Percentiles rank a stretch among this genome's conserved stretches.
Conservation (phyloP, 208 protist genomes). For the Crithidia acanthocephali region DNA sequence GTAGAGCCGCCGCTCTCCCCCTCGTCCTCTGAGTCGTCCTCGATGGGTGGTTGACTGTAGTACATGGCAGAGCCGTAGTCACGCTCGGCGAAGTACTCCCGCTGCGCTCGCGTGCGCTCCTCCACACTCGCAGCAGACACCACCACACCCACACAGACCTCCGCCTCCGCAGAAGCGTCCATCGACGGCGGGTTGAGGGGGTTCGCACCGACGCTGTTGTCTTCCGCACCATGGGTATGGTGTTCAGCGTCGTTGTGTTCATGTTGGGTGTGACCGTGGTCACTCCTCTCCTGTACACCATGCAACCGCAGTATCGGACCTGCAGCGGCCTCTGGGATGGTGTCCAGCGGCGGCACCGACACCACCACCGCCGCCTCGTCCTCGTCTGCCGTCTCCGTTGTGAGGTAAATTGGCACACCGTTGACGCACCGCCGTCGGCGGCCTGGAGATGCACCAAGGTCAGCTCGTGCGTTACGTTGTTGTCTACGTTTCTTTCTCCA, state of each 20-base stretch:
- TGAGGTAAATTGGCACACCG: background rate
- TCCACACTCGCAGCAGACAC: background rate
- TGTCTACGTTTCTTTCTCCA: no score
- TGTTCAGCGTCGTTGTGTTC: no score
- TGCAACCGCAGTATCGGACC: background rate
- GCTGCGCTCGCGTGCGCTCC: background rate
- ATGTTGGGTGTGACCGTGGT: no score
- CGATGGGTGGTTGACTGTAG: conserved; percentile 4
- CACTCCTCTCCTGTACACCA: no score
- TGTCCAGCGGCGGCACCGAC: background rate
- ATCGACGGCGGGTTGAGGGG: background rate
- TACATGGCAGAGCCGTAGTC: conserved; percentile 22
- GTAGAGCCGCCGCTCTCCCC: background rate
- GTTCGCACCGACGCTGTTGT: background rate
- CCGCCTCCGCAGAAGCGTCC: background rate
- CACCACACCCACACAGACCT: background rate
- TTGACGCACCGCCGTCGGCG: background rate
- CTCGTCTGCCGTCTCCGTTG: background rate
- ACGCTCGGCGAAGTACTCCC: background rate
- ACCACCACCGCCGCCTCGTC: background rate
- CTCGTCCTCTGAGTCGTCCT: background rate
- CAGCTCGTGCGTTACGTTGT: no score
- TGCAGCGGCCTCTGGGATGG: background rate
- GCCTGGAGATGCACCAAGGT: no score
- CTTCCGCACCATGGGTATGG: background rate